phyloP scores from a whole-genome alignment of 208 protist species.

The Eutreptiella sp. region DNA sequence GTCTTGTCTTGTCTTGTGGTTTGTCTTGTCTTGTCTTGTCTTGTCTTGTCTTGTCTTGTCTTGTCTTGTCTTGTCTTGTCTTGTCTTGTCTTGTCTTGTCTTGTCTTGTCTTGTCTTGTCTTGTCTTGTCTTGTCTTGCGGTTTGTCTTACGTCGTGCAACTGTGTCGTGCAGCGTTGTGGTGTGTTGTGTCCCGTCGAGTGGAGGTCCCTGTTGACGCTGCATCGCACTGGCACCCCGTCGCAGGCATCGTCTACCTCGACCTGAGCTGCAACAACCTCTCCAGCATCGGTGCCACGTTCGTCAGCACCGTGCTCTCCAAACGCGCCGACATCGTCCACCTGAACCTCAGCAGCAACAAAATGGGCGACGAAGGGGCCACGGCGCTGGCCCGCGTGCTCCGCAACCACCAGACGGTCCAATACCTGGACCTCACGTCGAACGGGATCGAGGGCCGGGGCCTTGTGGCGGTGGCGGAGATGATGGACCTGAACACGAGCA shows the following conservation, averaged over 20 bases:
- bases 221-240: too few species aligned
- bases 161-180: too few species aligned
- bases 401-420: conserved; percentile 42
- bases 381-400: conserved; percentile 40
- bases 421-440: conserved; percentile 43
- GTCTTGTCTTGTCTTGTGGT: too few species aligned
- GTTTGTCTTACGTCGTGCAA: too few species aligned
- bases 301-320: conserved; percentile 50
- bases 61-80: too few species aligned
- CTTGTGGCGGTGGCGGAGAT: conserved; percentile 43
- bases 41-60: too few species aligned
- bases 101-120: too few species aligned
- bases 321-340: conserved; percentile 45
- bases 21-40: too few species aligned
- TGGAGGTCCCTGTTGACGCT: too few species aligned
- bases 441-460: conserved; percentile 51
- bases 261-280: conserved; percentile 56
- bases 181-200: too few species aligned
- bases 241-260: conserved; percentile 42
- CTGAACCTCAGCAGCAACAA: conserved; percentile 59
- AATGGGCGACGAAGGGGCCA: conserved; percentile 51
- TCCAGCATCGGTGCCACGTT: conserved; percentile 51
- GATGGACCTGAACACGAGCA: conserved; percentile 35
- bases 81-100: too few species aligned
- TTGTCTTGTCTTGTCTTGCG: too few species aligned